Evolutionary conservation across 495 filamentous ascomycete species (phyloP), one percentile per base, ranked within the genome.

Genomic region (Trichoderma gamsii): DNA sequence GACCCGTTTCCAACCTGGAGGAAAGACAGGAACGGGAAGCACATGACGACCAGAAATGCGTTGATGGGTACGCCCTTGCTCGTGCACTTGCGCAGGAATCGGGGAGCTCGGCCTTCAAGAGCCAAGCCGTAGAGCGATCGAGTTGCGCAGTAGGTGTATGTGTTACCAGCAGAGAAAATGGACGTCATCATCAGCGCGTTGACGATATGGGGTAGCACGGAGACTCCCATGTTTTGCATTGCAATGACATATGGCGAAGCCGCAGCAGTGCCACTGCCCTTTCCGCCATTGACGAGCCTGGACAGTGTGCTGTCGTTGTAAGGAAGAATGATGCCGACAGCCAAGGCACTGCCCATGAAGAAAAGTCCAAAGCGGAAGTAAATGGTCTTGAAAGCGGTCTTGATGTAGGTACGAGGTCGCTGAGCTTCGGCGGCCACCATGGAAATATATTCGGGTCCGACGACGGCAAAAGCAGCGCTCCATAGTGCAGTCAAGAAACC

Each of bases 171-270:
- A 41, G 86, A 89, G 76, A 90, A 89, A 4, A 85, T 85, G 35
- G 84, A 82, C 1, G 83, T 85, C 5, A 90, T 21, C 69, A 91
- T 75, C 67, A 90, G 77, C 8, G 86, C 87, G 73, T 91, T 92
- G 68, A 88, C 85, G 65, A 92, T 82, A 71, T 89, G 79, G 5
- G 89, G 88, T 25, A 91, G 74, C 18, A 84, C 76, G 0, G 73
- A 73, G 69, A 92, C 86, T 0, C 79, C 74, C 68, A 90, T 75
- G 35, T 88, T 81, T 66, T 86, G 80, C 88, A 92, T 91, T 1
- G 87, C 86, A 70, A 92, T 83, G 25, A 91, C 89, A 75, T 90
- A 90, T 0, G 88, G 88, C 59, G 85, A 88, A 18, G 85, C 82
- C 21, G 88, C 87, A 46, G 76, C 76, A 6, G 88, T 65, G 11